Conservation (phyloP, 306 rosid genomes). For the Urtica urens region DNA sequence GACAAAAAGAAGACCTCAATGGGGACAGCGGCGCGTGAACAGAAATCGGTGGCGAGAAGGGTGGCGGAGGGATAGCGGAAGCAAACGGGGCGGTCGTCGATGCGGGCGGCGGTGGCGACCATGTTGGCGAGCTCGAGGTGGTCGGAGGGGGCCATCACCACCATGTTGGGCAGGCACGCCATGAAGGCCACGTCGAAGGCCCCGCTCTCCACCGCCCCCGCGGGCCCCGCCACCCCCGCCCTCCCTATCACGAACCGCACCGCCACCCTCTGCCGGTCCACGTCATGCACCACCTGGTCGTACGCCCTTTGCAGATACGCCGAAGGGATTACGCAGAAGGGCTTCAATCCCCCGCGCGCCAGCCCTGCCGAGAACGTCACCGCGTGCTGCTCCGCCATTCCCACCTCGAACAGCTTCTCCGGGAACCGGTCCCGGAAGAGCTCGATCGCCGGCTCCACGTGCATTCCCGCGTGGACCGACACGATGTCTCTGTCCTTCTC, state of each 20-base stretch:
- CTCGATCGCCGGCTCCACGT: conserved; percentile 56
- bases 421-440: conserved; percentile 62
- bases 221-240: conserved; percentile 89
- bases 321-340: conserved; percentile 83
- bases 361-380: conserved; percentile 92
- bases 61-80: conserved; percentile 88
- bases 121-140: conserved; percentile 73
- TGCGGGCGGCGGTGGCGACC: conserved; percentile 70
- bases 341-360: conserved; percentile 89
- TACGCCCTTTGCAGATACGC: conserved; percentile 82
- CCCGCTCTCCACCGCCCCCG: conserved; percentile 79
- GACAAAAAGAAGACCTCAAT: conserved; percentile 40
- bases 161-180: conserved; percentile 95
- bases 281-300: conserved; percentile 95
- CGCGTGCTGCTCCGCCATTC: conserved; percentile 97
- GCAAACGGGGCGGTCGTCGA: conserved; percentile 71
- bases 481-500: conserved; percentile 77
- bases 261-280: conserved; percentile 71
- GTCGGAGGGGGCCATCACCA: conserved; percentile 91
- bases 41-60: conserved; percentile 28
- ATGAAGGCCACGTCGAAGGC: conserved; percentile 80
- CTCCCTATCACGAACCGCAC: conserved; percentile 84
- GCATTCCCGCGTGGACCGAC: conserved; percentile 72
- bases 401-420: conserved; percentile 69
- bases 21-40: conserved; percentile 39